Evolutionary conservation across 208 protist genomes (phyloP), one percentile per base, ranked within the genome.

Genomic region (Wallacemonas collosoma): DNA sequence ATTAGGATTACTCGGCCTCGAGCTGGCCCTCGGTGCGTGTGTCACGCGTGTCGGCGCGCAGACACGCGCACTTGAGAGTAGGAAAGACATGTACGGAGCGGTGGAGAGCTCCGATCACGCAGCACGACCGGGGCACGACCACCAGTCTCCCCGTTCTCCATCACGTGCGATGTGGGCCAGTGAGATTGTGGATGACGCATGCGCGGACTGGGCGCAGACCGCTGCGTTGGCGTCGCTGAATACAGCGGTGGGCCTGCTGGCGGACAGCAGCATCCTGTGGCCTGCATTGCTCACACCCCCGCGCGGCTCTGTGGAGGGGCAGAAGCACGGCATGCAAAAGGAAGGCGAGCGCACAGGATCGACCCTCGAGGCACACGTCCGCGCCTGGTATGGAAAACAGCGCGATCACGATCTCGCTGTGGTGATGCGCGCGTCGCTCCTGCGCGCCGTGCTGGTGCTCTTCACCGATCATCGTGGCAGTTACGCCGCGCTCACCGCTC

Each of bases 1-100:
- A 48, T 68, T 76, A 12, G 73, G 17, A 54, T 50, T 82, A 45
- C 17, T 82, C 55, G 67, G 72, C 39, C 35, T 78, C 5, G 73
- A 79, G 17, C 61, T 72, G 38, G 67, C 40, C 15, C 60, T 65
- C 2, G 60, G 60, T n/a, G 40, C 60, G 60, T 45, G 60, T 65
- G 60, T 5, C 9, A 7, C 39, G 1, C 43, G 26, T 50, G 45
- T 12, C 45, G 45, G 45, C 45, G 12, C 45, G 45, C 6, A 14
- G 45, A 26, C 26, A 26, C 26, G 26, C 0, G 26, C 26, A 26
- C 26, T 26, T 26, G 26, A 26, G 26, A 26, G 26, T 1, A 26
- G 0, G 26, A 26, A 26, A 26, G 26, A 26, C 0, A 0, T 26
- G 26, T 26, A 26, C 26, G 26, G 26, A 26, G 26, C 26, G 26